Percentiles rank a stretch among this genome's conserved stretches.
phyloP scores from a whole-genome alignment of 2,329 filamentous ascomycete species.

The Hymenoscyphus linearis region DNA sequence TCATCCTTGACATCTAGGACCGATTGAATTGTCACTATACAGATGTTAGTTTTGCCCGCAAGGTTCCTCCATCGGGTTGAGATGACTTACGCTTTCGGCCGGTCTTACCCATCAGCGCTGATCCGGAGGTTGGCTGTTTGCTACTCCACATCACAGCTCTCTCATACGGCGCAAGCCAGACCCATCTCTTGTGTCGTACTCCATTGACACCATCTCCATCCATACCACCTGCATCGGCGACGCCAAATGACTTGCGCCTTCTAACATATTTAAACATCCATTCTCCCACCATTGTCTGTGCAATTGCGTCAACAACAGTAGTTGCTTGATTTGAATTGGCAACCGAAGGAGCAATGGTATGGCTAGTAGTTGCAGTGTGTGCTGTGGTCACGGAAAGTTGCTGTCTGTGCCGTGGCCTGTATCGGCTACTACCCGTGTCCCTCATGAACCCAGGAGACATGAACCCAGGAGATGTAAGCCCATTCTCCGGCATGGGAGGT shows the following conservation, averaged over 20 bases:
- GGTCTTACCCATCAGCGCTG: constrained; percentile 85
- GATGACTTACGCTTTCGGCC: constrained; percentile 80
- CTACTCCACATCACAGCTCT: constrained; percentile 96
- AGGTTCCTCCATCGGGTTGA: constrained; percentile 9
- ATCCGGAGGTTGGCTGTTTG: constrained; percentile 87
- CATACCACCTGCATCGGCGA: constrained; percentile 59
- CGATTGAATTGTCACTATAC: constrained; percentile 82
- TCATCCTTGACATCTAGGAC: constrained; percentile 96
- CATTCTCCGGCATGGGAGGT: constrained; percentile 69
- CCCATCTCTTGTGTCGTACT: constrained; percentile 90
- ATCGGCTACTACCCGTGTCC: constrained; percentile 37
- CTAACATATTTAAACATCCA: constrained; percentile 94
- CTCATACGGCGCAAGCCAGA: constrained; percentile 97
- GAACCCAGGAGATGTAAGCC: constrained; percentile 62
- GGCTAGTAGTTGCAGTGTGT: constrained; percentile 28
- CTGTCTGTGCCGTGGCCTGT: constrained; percentile 46
- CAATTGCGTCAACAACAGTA: constrained; percentile 90
- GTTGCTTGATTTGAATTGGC: constrained; percentile 60
- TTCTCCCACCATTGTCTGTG: constrained; percentile 96
- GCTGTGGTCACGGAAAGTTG: constrained; percentile 57
- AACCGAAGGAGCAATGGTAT: constrained; percentile 43
- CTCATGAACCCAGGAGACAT: constrained; percentile 36
- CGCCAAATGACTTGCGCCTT: constrained; percentile 84
- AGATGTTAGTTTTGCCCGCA: constrained; percentile 27
- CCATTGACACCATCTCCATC: constrained; percentile 63